Conservation (phyloP, 768 basidiomycete genomes). For the Termitomyces sp. region DNA sequence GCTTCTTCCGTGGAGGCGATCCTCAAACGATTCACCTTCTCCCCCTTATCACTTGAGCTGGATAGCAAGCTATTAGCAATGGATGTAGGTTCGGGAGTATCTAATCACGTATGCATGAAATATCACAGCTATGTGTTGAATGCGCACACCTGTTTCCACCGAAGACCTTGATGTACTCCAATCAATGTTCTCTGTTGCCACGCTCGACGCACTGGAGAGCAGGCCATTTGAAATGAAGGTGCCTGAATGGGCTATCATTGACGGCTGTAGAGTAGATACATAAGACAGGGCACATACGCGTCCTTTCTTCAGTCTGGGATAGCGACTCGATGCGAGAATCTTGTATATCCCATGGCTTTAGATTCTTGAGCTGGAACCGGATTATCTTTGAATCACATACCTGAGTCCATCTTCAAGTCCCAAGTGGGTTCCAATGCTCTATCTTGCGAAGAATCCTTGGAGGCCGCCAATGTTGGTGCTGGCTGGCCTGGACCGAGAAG, state of each 20-base stretch:
- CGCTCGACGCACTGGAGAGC: slow-evolving; percentile 6
- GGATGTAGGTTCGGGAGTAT: not conserved
- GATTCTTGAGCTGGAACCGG: not conserved
- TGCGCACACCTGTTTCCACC: not conserved
- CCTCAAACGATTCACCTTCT: not conserved
- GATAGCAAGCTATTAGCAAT: slow-evolving; percentile 5
- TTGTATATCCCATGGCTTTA: not conserved
- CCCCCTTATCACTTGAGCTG: not conserved
- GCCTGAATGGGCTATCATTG: not conserved
- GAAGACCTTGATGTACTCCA: not conserved
- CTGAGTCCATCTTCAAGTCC: not conserved
- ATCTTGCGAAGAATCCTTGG: not conserved
- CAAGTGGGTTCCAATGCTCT: not conserved
- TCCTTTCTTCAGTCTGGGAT: not conserved
- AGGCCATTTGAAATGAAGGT: slow-evolving; percentile 14
- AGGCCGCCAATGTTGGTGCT: not conserved
- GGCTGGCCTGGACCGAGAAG: slow-evolving; percentile 4
- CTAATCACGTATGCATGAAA: not conserved
- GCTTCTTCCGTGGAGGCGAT: not conserved
- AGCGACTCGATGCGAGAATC: not conserved
- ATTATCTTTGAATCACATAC: not conserved
- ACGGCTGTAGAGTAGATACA: not conserved
- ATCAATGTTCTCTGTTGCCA: not conserved
- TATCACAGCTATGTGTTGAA: not conserved
- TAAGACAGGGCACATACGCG: not conserved